These are phyloP conservation scores for Symmetrospora coprosmae DNA, from an alignment of 768 basidiomycete species.

Conservation along the genomic window DNA sequence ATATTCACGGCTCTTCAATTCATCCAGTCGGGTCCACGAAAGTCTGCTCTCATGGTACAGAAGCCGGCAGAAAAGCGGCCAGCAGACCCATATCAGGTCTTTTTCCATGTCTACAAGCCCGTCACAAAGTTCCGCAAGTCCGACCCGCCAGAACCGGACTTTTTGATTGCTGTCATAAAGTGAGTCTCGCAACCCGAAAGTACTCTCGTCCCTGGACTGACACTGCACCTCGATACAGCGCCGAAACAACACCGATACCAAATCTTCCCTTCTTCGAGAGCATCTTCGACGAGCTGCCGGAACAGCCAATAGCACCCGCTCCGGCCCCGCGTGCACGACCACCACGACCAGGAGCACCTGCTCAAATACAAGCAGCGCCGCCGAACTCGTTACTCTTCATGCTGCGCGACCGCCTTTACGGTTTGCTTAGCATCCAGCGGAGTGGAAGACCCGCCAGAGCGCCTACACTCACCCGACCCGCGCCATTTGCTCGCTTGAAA, in stretches of 20 bases:
- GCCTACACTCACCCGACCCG: conserved; percentile 18
- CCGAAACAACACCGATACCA: conserved; percentile 67
- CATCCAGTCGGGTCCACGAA: conserved; percentile 51
- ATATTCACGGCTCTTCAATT: conserved; percentile 59
- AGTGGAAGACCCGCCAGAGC: too few relatives aligned
- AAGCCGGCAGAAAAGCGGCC: conserved; percentile 20
- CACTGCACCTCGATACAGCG: conserved; percentile 44
- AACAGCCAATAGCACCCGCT: too few relatives aligned
- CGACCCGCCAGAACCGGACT: conserved; percentile 64
- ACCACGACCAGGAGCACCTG: too few relatives aligned
- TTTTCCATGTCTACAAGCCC: conserved; percentile 86
- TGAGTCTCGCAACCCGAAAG: conserved; percentile 38
- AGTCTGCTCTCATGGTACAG: conserved; percentile 38
- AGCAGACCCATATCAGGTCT: conserved; percentile 58
- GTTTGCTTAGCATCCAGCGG: too few relatives aligned
- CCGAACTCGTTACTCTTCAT: too few relatives aligned
- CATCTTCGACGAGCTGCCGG: conserved; percentile 46
- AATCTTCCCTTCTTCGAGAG: conserved; percentile 59
- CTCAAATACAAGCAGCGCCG: too few relatives aligned
- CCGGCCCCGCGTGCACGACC: too few relatives aligned
- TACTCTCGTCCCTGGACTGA: neutral
- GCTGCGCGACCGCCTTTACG: too few relatives aligned
- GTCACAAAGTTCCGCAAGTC: conserved; percentile 68
- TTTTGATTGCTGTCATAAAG: conserved; percentile 73
- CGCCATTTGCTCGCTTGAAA: conserved; percentile 66